Evolutionary conservation across 2,329 filamentous ascomycete species (phyloP).

Genomic region (Penicillium concentricum): DNA sequence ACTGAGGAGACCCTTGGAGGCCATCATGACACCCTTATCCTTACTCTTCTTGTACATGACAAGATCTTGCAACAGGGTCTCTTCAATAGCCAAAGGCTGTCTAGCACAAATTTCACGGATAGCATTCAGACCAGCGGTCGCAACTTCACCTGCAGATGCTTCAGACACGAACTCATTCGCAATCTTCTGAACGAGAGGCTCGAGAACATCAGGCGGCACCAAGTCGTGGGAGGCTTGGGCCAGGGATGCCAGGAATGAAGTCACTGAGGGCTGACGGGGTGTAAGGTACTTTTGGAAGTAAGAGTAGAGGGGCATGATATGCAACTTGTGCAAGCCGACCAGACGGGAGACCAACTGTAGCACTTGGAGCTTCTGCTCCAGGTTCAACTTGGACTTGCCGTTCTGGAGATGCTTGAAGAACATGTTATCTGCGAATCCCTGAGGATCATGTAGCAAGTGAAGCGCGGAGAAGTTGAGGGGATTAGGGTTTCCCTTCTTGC

Average conservation of each 20-base stretch:
- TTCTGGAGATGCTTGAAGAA: slow-evolving; percentile 91
- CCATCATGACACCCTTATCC: slow-evolving; percentile 99
- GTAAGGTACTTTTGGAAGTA: slow-evolving; percentile 94
- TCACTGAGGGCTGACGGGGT: slow-evolving; percentile 83
- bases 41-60: slow-evolving; percentile 97
- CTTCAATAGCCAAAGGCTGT: slow-evolving; percentile 93
- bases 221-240: slow-evolving; percentile 89
- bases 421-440: slow-evolving; percentile 85
- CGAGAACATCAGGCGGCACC: slow-evolving; percentile 87
- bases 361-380: slow-evolving; percentile 87
- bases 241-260: slow-evolving; percentile 86
- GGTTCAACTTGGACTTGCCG: slow-evolving; percentile 75
- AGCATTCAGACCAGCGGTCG: slow-evolving; percentile 85
- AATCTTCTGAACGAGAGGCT: slow-evolving; percentile 90
- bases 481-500: slow-evolving; percentile 83
- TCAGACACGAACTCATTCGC: slow-evolving; percentile 98
- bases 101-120: slow-evolving; percentile 92
- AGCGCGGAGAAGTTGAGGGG: slow-evolving; percentile 94
- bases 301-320: slow-evolving; percentile 85
- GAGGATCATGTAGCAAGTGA: slow-evolving; percentile 89
- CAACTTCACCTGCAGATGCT: slow-evolving; percentile 85
- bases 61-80: slow-evolving; percentile 91
- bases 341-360: slow-evolving; percentile 87
- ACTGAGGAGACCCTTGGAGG: slow-evolving; percentile 84
- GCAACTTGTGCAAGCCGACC: slow-evolving; percentile 89